Base-by-base conservation (phyloP, 352 stramenopile genomes). In the Globisporangium orthogonon region DNA sequence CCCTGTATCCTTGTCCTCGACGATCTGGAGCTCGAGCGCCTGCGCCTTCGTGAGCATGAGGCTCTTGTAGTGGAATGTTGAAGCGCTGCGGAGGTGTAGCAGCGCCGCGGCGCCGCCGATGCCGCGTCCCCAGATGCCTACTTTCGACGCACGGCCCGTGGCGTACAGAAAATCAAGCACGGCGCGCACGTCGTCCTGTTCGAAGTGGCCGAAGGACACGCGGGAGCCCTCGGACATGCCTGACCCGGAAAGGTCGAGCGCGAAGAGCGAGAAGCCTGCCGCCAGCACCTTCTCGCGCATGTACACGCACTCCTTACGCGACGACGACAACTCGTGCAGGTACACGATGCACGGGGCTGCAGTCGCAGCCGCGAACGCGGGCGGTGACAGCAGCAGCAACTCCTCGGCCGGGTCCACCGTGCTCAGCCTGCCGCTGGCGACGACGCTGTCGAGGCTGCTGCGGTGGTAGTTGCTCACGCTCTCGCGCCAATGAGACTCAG, bases 311-410 rank as follows among this genome's bases (percentile, higher is more conserved):
- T 92, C 82, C 56, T 87, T 84, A 1, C 82, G 66, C 0, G 82
- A 92, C 18, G 77, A 88, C 29, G 82, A 92, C 70, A 92, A 79
- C 23, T 82, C 82, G 54, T 92, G 82, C 39, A 92, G 64, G 56
- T 90, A 92, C 15, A 92, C 50, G 31, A 92, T 76, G 43, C 82
- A 92, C 29, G 82, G 79, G 17, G 64, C 51, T 6, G 67, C 57
- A 5, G 35, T 28, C 6, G 48, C 58, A 3, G 58, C 58, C 0
- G 29, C 33, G 18, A 39, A 54, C 7, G 58, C 58, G 4, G 58
- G 33, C 0, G 58, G 51, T 7, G 58, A 58, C 33, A 58, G 45
- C 29, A 49, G 41, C 44, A 50, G 23, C 9, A 57, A 41, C 43
- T 58, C 51, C 6, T 58, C 58, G 2, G n/a, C 28, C 2, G 41